These are phyloP conservation scores for Cryphonectria parasitica DNA, from an alignment of 2,329 filamentous ascomycete species.

Conservation along the genomic window DNA sequence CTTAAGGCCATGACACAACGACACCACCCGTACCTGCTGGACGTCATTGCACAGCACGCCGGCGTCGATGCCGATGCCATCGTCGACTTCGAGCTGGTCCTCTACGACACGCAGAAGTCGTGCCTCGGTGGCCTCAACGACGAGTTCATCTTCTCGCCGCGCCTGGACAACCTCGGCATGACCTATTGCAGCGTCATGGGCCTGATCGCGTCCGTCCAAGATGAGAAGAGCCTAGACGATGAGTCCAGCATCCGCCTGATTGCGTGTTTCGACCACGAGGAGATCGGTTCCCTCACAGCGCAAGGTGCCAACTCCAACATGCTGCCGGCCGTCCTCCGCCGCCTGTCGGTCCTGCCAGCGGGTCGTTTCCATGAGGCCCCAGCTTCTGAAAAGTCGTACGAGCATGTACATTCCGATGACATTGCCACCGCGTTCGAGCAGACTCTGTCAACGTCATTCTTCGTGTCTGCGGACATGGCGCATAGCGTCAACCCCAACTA, in stretches of 20 bases:
- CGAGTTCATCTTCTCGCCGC: constrained; percentile 94
- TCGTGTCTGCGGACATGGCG: constrained; percentile 96
- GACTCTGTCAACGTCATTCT: constrained; percentile 86
- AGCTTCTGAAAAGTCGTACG: constrained; percentile 67
- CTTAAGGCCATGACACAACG: constrained; percentile 77
- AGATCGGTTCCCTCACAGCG: constrained; percentile 89
- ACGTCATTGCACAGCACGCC: constrained; percentile 81
- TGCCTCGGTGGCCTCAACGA: constrained; percentile 88
- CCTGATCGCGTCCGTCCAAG: constrained; percentile 76
- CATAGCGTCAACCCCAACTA: constrained; percentile 96
- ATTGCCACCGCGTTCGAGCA: constrained; percentile 88
- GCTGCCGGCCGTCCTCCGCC: constrained; percentile 82
- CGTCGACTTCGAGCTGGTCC: constrained; percentile 92
- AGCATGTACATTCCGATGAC: constrained; percentile 58
- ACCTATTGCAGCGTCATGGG: constrained; percentile 90
- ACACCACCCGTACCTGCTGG: constrained; percentile 86
- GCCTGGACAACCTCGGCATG: constrained; percentile 95
- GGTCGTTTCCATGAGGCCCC: constrained; percentile 49
- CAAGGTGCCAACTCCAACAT: constrained; percentile 94
- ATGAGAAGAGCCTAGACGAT: constrained; percentile 67
- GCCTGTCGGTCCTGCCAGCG: constrained; percentile 78
- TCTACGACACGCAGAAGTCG: constrained; percentile 93
- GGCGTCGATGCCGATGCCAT: constrained; percentile 72
- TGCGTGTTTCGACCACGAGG: constrained; percentile 95
- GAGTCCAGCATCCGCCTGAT: constrained; percentile 88